These are phyloP conservation scores for Diaporthe caulivora DNA, from an alignment of 2,329 filamentous ascomycete genomes.

Conservation along the genomic window DNA sequence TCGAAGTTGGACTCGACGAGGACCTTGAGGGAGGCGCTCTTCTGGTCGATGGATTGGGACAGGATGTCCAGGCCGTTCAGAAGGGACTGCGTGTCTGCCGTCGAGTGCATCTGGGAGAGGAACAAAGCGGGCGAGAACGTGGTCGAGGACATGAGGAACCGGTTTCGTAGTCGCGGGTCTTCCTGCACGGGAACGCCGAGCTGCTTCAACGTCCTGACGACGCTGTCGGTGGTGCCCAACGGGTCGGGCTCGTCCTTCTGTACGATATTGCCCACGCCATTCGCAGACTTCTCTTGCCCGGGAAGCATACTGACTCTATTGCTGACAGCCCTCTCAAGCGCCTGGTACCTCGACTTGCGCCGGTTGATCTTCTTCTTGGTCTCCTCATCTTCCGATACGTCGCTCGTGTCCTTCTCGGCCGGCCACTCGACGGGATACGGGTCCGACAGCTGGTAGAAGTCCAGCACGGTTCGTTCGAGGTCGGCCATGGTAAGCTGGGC, in stretches of 20 bases:
- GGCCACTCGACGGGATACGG: slow-evolving; percentile 90
- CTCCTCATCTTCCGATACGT: slow-evolving; percentile 72
- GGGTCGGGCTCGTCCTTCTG: slow-evolving; percentile 95
- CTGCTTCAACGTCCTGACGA: slow-evolving; percentile 82
- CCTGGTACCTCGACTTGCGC: slow-evolving; percentile 85
- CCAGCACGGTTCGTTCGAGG: slow-evolving; percentile 81
- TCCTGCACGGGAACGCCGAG: slow-evolving; percentile 87
- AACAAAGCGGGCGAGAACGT: slow-evolving; percentile 94
- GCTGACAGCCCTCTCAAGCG: slow-evolving; percentile 81
- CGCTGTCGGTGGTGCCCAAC: slow-evolving; percentile 87
- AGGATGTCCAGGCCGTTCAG: slow-evolving; percentile 86
- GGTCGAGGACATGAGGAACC: slow-evolving; percentile 94
- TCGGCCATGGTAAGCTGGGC: slow-evolving; percentile 68
- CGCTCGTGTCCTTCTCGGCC: slow-evolving; percentile 79
- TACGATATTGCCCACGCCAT: slow-evolving; percentile 80
- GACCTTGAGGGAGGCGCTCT: slow-evolving; percentile 95
- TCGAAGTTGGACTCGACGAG: slow-evolving; percentile 99
- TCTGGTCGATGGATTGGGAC: slow-evolving; percentile 94
- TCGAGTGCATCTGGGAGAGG: slow-evolving; percentile 89
- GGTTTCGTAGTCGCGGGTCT: slow-evolving; percentile 81
- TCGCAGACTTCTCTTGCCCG: slow-evolving; percentile 75
- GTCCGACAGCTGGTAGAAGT: slow-evolving; percentile 88
- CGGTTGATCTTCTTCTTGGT: slow-evolving; percentile 65
- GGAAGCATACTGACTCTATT: slow-evolving; percentile 75
- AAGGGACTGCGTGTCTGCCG: slow-evolving; percentile 84